A percentile compares a stretch with the other conserved stretches of the same genome.
These are phyloP conservation scores for Chrysoporthe austroafricana DNA, from an alignment of 2,329 filamentous ascomycete species.

Conservation along the genomic window DNA sequence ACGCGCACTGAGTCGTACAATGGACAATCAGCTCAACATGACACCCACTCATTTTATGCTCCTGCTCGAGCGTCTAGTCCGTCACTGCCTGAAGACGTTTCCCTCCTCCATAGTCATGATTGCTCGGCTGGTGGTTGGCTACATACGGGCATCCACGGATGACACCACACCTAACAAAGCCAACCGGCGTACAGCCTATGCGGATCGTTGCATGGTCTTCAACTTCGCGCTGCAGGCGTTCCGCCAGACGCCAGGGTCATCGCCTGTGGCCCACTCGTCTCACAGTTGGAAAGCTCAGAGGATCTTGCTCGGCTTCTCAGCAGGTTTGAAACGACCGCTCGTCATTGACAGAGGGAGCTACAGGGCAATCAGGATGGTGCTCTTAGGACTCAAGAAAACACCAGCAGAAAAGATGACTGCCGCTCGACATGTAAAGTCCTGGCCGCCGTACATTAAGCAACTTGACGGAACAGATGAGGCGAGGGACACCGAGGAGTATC, in stretches of 20 bases:
- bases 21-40: slow-evolving; percentile 34
- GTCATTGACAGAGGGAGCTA: slow-evolving; percentile 57
- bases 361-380: slow-evolving; percentile 55
- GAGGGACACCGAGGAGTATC: slow-evolving; percentile 53
- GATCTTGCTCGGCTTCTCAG: slow-evolving; percentile 56
- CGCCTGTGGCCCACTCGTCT: slow-evolving; percentile 41
- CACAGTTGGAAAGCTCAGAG: slow-evolving; percentile 64
- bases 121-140: slow-evolving; percentile 35
- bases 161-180: slow-evolving; percentile 17
- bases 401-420: slow-evolving; percentile 53
- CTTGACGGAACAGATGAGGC: slow-evolving; percentile 64
- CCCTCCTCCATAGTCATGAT: slow-evolving; percentile 37
- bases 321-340: slow-evolving; percentile 51
- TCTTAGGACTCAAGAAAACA: slow-evolving; percentile 59
- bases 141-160: slow-evolving; percentile 31
- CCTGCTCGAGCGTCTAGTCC: slow-evolving; percentile 34
- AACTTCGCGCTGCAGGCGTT: slow-evolving; percentile 47
- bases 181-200: slow-evolving; percentile 32
- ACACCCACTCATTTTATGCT: slow-evolving; percentile 32
- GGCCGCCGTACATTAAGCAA: slow-evolving; percentile 63
- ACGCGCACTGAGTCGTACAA: slow-evolving; percentile 28
- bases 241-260: slow-evolving; percentile 39
- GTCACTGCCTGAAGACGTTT: slow-evolving; percentile 37
- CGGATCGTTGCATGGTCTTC: slow-evolving; percentile 42
- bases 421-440: slow-evolving; percentile 53